These are phyloP conservation scores for Triticum turgidum DNA, from an alignment of 176 grass and related monocot genomes.

Conservation along the genomic window DNA sequence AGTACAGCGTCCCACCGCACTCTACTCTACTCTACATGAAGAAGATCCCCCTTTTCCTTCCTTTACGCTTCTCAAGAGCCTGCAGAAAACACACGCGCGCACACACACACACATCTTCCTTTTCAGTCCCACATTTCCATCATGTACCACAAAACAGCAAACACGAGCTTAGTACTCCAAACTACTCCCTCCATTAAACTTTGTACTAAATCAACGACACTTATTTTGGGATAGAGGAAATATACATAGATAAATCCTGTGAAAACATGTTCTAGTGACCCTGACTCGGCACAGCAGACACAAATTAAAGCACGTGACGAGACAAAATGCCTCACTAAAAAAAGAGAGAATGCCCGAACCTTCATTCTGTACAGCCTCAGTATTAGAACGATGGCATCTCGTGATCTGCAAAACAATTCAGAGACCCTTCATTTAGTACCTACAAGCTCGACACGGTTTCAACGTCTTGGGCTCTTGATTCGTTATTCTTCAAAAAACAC, in stretches of 20 bases:
- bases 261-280: neutral
- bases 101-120: neutral
- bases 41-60: conserved; percentile 44
- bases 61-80: conserved; percentile 82
- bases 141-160: neutral
- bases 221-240: too few species aligned
- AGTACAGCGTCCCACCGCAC: too few species aligned
- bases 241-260: neutral
- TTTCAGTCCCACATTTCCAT: neutral
- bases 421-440: conserved; percentile 2
- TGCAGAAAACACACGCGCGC: conserved; percentile 19
- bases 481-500: neutral
- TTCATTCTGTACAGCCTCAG: conserved; percentile 71
- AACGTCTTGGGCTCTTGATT: neutral
- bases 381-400: conserved; percentile 83
- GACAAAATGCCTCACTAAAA: neutral
- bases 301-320: neutral
- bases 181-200: neutral
- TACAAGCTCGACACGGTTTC: neutral
- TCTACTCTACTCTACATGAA: too few species aligned
- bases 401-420: conserved; percentile 47
- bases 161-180: neutral
- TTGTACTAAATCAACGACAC: too few species aligned
- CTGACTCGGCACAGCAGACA: neutral
- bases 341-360: conserved; percentile 33